Conservation (phyloP, 331 rosid species). For the Acacia concinna region DNA sequence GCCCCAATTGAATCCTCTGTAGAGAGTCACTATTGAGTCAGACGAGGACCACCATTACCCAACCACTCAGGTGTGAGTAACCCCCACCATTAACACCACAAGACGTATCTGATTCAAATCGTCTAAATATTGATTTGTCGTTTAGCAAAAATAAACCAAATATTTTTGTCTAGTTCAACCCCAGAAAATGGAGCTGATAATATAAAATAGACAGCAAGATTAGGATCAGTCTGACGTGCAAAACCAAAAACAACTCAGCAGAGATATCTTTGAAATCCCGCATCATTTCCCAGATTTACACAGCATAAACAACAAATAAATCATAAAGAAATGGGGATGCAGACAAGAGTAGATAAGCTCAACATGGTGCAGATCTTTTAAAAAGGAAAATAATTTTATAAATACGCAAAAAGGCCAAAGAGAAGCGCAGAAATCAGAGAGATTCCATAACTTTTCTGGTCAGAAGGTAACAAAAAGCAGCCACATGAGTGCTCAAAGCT, state of each 20-base stretch:
- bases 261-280: slow-evolving; percentile 48
- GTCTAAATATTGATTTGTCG: slow-evolving; percentile 25
- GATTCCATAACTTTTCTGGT: slow-evolving; percentile 43
- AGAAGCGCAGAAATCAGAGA: neutral
- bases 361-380: slow-evolving; percentile 32
- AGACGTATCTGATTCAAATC: neutral
- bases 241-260: slow-evolving; percentile 43
- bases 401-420: neutral
- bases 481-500: slow-evolving; percentile 9
- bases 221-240: slow-evolving; percentile 51
- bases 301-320: slow-evolving; percentile 28
- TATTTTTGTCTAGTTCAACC: neutral
- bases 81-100: slow-evolving; percentile 19
- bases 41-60: slow-evolving; percentile 43
- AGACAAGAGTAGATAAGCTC: slow-evolving; percentile 39
- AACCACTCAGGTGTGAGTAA: slow-evolving; percentile 27
- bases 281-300: slow-evolving; percentile 67
- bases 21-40: slow-evolving; percentile 26
- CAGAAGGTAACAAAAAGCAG: slow-evolving; percentile 11
- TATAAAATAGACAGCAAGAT: slow-evolving; percentile 13
- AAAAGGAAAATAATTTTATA: neutral
- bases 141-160: slow-evolving; percentile 16
- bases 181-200: slow-evolving; percentile 7
- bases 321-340: neutral
- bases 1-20: slow-evolving; percentile 47